Evolutionary conservation across 768 basidiomycete genomes (phyloP).

Genomic region (Hydnomerulius pinastri): DNA sequence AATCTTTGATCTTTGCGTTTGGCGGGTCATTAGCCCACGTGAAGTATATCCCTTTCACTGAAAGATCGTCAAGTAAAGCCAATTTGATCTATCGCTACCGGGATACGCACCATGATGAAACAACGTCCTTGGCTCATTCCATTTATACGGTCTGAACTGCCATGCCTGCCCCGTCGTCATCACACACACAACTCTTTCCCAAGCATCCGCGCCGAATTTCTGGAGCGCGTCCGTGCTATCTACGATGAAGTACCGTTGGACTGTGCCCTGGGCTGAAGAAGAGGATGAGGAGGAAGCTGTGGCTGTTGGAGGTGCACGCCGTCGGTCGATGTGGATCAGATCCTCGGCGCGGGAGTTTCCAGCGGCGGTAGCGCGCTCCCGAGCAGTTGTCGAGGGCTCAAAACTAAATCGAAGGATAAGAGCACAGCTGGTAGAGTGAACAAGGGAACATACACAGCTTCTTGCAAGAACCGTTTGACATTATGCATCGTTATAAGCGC

Average conservation of each 20-base stretch:
- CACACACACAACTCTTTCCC: conserved; percentile 97
- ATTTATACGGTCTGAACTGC: conserved; percentile 98
- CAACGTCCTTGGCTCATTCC: conserved; percentile 88
- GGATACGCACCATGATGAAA: conserved; percentile 83
- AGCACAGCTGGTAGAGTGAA: neutral
- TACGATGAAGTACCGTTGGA: conserved; percentile 80
- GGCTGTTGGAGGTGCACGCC: conserved; percentile 51
- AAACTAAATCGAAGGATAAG: conserved; percentile 44
- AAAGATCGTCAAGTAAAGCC: neutral
- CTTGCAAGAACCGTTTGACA: conserved; percentile 90
- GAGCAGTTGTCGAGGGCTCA: conserved; percentile 74
- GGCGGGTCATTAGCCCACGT: conserved; percentile 93
- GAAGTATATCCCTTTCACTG: conserved; percentile 95
- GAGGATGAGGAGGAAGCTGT: conserved; percentile 12
- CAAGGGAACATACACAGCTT: conserved; percentile 60
- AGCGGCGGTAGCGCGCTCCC: conserved; percentile 64
- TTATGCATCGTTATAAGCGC: conserved; percentile 98
- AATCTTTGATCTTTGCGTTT: conserved; percentile 87
- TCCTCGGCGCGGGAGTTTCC: conserved; percentile 80
- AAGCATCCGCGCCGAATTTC: conserved; percentile 91
- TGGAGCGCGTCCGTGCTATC: conserved; percentile 90
- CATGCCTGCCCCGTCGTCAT: conserved; percentile 98
- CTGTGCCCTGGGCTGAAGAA: conserved; percentile 29
- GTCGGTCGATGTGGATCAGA: conserved; percentile 84
- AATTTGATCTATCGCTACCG: neutral